Conservation (phyloP, 2,329 filamentous ascomycete genomes). For the Mycocentrospora acerina region DNA sequence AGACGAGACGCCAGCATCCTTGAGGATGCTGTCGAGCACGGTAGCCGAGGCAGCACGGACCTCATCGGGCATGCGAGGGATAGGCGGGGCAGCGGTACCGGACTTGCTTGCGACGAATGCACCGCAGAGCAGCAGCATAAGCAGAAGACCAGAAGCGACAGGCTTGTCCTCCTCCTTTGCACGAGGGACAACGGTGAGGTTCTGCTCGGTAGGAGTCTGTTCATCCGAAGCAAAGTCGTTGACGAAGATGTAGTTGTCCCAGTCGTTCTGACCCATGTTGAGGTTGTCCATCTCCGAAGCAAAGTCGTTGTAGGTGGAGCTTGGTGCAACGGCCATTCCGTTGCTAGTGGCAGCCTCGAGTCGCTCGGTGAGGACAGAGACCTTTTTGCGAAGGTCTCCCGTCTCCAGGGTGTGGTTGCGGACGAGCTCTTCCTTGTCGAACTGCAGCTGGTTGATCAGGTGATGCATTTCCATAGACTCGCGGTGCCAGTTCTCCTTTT, state of each 20-base stretch:
- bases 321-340: constrained; percentile 53
- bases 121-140: constrained; percentile 95
- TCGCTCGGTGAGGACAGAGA: constrained; percentile 74
- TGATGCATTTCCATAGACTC: constrained; percentile 75
- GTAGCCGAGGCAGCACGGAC: constrained; percentile 76
- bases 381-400: constrained; percentile 88
- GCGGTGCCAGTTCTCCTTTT: constrained; percentile 67
- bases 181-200: constrained; percentile 45
- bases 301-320: constrained; percentile 66
- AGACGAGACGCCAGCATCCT: constrained; percentile 67
- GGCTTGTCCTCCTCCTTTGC: constrained; percentile 55
- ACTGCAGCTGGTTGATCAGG: constrained; percentile 72
- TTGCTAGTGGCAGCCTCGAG: constrained; percentile 60
- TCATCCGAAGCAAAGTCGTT: constrained; percentile 67
- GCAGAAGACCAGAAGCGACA: constrained; percentile 78
- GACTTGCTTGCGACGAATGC: constrained; percentile 93
- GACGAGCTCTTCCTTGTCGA: constrained; percentile 92
- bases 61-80: constrained; percentile 78
- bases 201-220: constrained; percentile 38
- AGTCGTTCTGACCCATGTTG: constrained; percentile 72
- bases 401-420: constrained; percentile 86
- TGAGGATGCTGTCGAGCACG: constrained; percentile 78
- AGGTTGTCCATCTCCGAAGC: constrained; percentile 84
- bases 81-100: constrained; percentile 67
- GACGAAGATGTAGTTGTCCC: constrained; percentile 81